phyloP scores from a whole-genome alignment of 2,329 filamentous ascomycete species.

The Fusarium tuaranense region DNA sequence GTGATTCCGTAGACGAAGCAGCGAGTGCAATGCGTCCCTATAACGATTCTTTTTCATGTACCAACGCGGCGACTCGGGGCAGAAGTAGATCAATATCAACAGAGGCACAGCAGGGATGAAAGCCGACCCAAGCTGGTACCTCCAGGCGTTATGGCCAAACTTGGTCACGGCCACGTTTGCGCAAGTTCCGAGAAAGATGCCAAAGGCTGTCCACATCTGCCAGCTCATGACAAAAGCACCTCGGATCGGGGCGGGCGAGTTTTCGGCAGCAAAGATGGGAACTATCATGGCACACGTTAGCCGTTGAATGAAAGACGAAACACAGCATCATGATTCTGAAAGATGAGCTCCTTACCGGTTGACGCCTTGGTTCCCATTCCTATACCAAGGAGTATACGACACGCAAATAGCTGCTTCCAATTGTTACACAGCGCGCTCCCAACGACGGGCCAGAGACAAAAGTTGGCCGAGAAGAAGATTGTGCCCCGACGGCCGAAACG shows the following conservation, averaged over 20 bases:
- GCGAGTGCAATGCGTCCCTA: conserved; percentile 67
- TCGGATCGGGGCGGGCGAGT: conserved; percentile 75
- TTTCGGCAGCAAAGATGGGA: conserved; percentile 82
- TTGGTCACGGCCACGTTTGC: conserved; percentile 64
- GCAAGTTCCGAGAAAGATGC: conserved; percentile 71
- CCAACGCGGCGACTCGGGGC: conserved; percentile 75
- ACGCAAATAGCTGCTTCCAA: conserved; percentile 78
- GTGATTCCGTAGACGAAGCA: conserved; percentile 64
- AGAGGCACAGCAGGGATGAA: conserved; percentile 71
- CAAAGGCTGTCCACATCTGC: conserved; percentile 76
- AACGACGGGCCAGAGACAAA: conserved; percentile 77
- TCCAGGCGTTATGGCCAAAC: conserved; percentile 61
- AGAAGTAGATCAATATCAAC: conserved; percentile 70
- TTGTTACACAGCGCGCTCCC: conserved; percentile 78
- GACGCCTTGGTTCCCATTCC: conserved; percentile 82
- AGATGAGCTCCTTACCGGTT: conserved; percentile 54
- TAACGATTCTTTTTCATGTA: conserved; percentile 75
- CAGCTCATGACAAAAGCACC: conserved; percentile 86
- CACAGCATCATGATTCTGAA: background rate
- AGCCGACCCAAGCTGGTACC: conserved; percentile 73
- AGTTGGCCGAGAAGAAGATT: conserved; percentile 81
- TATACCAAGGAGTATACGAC: conserved; percentile 79
- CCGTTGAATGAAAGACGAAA: background rate
- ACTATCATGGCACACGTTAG: conserved; percentile 60
- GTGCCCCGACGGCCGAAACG: conserved; percentile 58